Evolutionary conservation across 1,284 basidiomycete genomes (phyloP).

Genomic region (Cutaneotrichosporon sp.): DNA sequence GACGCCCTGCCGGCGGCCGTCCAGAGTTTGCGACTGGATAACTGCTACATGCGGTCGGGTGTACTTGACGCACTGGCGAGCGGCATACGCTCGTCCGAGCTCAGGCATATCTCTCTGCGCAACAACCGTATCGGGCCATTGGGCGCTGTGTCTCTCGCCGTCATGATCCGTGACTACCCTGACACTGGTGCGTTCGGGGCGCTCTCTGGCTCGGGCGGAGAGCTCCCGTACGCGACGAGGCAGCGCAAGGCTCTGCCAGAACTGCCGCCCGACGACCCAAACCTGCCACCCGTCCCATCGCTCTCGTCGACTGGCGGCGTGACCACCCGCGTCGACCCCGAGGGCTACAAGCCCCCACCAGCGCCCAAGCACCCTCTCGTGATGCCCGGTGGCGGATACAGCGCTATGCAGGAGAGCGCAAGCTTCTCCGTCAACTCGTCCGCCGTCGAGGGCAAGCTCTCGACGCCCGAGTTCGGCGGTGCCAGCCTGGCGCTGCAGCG

Average conservation of each 20-base stretch:
- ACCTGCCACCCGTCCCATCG: conserved; percentile 53
- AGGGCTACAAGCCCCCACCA: conserved; percentile 43
- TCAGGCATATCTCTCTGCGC: conserved; percentile 83
- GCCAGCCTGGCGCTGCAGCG: conserved; percentile 56
- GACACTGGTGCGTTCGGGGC: conserved; percentile 57
- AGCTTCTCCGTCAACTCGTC: conserved; percentile 21
- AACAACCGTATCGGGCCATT: conserved; percentile 78
- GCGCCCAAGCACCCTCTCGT: conserved; percentile 40
- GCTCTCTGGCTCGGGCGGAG: background rate
- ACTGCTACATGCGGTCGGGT: conserved; percentile 70
- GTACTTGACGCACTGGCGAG: conserved; percentile 73
- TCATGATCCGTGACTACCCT: conserved; percentile 94
- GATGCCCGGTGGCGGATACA: conserved; percentile 39
- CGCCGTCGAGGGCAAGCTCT: conserved; percentile 36
- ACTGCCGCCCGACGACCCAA: conserved; percentile 25
- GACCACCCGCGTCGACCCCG: conserved; percentile 64
- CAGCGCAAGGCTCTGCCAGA: conserved; percentile 8
- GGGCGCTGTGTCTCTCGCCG: conserved; percentile 84
- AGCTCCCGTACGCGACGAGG: conserved; percentile 7
- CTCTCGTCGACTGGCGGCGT: conserved; percentile 76
- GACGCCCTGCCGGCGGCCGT: conserved; percentile 50
- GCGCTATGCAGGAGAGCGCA: conserved; percentile 37
- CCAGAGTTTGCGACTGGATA: conserved; percentile 78
- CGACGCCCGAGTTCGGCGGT: conserved; percentile 31
- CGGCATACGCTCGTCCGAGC: conserved; percentile 73